Base-by-base conservation (phyloP, 1,284 basidiomycete genomes). In the Leccinum huronense region DNA sequence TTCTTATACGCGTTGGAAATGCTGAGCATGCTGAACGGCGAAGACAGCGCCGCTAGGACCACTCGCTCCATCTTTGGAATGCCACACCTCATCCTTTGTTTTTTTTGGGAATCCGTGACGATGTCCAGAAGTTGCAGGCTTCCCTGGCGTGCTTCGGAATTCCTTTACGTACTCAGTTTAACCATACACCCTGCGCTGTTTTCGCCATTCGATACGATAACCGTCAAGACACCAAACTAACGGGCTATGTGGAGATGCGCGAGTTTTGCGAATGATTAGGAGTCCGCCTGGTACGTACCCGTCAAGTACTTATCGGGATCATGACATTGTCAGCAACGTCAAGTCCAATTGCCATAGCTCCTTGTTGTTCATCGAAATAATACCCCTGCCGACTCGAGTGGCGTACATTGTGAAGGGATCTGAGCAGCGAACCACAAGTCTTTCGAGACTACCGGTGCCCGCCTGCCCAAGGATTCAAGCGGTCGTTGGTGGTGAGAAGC, bases 21-120 rank as follows among this genome's bases (percentile, higher is more conserved):
- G 6, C 19, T 23, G 11, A 23, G 11, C 19, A 6, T 48, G 9
- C 42, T 45, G 40, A n/a, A n/a, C n/a, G 40, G 40, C 40, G n/a
- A 42, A 42, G 40, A 42, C 40, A 42, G n/a, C 40, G n/a, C 40
- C n/a, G 10, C 10, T 19, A 19, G 42, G n/a, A 19, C 42, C 9
- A 8, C 42, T 45, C 5, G 10, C 0, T 45, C n/a, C 5, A 45
- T 45, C 8, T 45, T 45, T n/a, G 42, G n/a, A 45, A 45, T 19
- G 5, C 42, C 40, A 42, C 2, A 10, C 10, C 42, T 45, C n/a
- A 11, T 45, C n/a, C 42, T 6, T 11, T 23, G 3, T 23, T 6
- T 67, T 63, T 72, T 72, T 55, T 60, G 62, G 42, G 72, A 57
- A 23, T 63, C 59, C 67, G n/a, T n/a, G n/a, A 70, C 67, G 14